Base-by-base conservation (phyloP, 176 grass and related monocot genomes). In the Saccharum officinarum region DNA sequence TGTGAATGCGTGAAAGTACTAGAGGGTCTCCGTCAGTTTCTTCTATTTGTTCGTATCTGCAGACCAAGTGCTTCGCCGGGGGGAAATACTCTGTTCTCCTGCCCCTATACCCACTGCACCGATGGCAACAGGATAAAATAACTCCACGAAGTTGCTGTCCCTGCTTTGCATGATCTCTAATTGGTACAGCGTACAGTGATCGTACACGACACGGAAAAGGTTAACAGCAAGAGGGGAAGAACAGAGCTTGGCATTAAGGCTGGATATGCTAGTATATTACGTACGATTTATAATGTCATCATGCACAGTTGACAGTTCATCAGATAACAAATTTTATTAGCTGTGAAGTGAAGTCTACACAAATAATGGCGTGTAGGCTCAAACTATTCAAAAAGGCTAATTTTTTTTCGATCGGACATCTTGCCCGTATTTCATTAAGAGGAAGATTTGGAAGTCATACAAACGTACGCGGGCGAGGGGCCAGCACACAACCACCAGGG, bases 351-450 rank as follows among this genome's bases (percentile, higher is more conserved):
- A 17, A 71, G 66, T 7, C 22, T 4, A 50, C 79, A 49, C 79
- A 82, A 80, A 38, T 36, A 83, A 70, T 61, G 50, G 64, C 5
- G 71, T 82, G 71, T 20, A 64, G 57, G 57, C n/a, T 62, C 72
- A 49, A 59, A 11, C 65, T 28, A 65, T 65, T 72, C 73, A 72
- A 17, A 12, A 45, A 36, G n/a, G n/a, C n/a, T n/a, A n/a, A n/a
- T 31, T 31, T 31, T 31, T 31, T 31, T 2, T 31, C 31, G 31
- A 31, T 31, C 31, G 31, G 31, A 31, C 31, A 31, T 31, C 31
- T 31, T 31, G 31, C 31, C 31, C 31, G 31, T 31, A 31, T 31
- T 31, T 31, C 31, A 2, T 31, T 31, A 31, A 31, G 31, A 31
- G 31, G 31, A 31, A 31, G 31, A 31, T 31, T 31, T 31, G 2